Base-by-base conservation (phyloP, 768 basidiomycete species). In the Neoboletus magnificus region DNA sequence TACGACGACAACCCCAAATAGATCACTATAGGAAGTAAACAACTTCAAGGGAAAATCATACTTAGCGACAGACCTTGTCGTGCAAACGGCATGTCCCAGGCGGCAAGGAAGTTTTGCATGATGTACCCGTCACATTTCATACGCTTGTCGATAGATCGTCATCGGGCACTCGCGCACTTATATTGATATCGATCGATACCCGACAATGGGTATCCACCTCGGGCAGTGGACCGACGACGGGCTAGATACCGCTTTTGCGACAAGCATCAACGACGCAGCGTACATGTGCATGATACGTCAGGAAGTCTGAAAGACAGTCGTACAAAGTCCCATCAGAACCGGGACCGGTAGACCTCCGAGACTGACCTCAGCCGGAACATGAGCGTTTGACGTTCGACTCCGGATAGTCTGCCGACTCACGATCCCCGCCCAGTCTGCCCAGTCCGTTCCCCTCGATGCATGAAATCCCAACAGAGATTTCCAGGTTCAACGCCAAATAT, bases 401-500 rank as follows among this genome's bases (percentile, higher is more conserved):
- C 20, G 10, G 7, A 49, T 27, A 5, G 12, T 8, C 18, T 20
- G 4, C 29, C 27, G 4, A 23, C 15, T 59, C 50, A 53, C 11
- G 50, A 46, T 18, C 32, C 33, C n/a, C 36, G 7, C n/a, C 33
- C 51, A 20, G 23, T 20, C 35, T 8, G 18, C 33, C 15, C 33
- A 37, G 52, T 60, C 39, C 63, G 62, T 37, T 89, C 85, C 10
- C 90, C 90, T 10, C 73, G 79, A 69, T 91, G 87, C 62, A 97
- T 78, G 66, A 98, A 98, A 32, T 86, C 80, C 75, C 81, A 93
- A 62, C 90, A 89, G 15, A 79, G 70, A 65, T 83, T 88, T 23
- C 93, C 95, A 0, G 88, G 86, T 62, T 91, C 93, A 4, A 81
- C 81, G 6, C 93, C 93, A 35, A 96, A 68, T 23, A 94, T 78